Evolutionary conservation across 371 early-diverging fungal genomes (phyloP), one percentile per base, ranked within the genome.

Genomic region (Fennellomyces sp.): DNA sequence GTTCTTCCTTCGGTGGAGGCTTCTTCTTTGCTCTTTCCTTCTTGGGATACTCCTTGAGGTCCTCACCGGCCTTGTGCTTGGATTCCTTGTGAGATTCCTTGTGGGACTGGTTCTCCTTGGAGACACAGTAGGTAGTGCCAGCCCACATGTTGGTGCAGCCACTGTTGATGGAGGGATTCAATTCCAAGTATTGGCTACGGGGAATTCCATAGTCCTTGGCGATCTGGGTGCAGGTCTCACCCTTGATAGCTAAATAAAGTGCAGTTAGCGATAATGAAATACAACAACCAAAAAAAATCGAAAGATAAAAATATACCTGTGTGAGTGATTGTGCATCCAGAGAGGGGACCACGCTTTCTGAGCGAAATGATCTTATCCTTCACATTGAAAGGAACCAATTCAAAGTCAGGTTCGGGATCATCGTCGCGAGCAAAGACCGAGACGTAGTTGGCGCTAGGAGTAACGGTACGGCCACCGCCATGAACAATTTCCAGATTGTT

Each of bases 321-420:
- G n/a, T 45, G 45, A n/a, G 45, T 45, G 12, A 45, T 45, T 19
- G 45, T 45, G 28, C 68, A 68, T 29, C 51, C 61, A 53, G 58
- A 56, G 30, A 50, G n/a, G n/a, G n/a, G 26, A 25, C 60, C 63
- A 27, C 57, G 41, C 6, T 59, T 49, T 21, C 21, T 53, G n/a
- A 69, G 45, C 31, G 59, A 55, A 2, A 64, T 56, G 1, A 55
- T 35, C 38, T 63, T 63, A 27, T 27, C 38, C 27, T 42, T 60
- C 15, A 19, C 48, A 31, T 33, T 7, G 10, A 55, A 49, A 19
- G 70, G 52, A 23, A 63, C 52, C 5, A 71, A 63, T 47, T 69
- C 71, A 39, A 70, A 74, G 3, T 65, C 59, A 2, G 57, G 35
- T 28, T 73, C 73, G 19, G 68, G 65, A 27, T 69, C 68, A 30